Base-by-base conservation (phyloP, 2,329 filamentous ascomycete species). In the Phaeosphaeria sp. region DNA sequence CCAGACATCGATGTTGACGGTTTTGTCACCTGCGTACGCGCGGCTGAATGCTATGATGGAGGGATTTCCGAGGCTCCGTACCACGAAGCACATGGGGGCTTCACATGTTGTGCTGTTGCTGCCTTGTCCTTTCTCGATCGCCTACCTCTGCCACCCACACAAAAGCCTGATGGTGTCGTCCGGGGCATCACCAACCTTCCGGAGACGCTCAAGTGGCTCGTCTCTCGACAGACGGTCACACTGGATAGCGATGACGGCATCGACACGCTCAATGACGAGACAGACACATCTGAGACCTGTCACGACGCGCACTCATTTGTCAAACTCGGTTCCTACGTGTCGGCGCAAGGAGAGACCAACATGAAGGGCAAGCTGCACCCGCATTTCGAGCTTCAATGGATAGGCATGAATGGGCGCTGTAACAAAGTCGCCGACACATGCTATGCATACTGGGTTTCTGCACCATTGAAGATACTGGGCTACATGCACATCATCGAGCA, bases 341-440 rank as follows among this genome's bases (percentile, higher is more conserved):
- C 71, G 8, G 55, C 64, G 21, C 63, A 64, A 15, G 76, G 71
- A 13, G 56, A 71, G 20, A 54, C 60, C 20, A 74, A 69, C 13
- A 64, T 68, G 27, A 48, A 68, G 40, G 63, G 83, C 39, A 84
- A 89, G 49, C 90, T 92, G 59, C 88, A 90, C 17, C 76, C 80
- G 0, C 89, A 89, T 63, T 77, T 82, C n/a, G 79, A 81, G 2
- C 60, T 83, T 40, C 77, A 80, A 9, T 85, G 84, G 69, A 84
- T 92, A 1, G 95, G 93, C 9, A 93, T 96, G 79, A 97, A 96
- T 70, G 95, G 95, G 24, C 88, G 95, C 49, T 88, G 87, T 74
- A 97, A 97, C 80, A 99, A 99, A 77, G 84, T 89, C 48, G 91
- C 91, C 9, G 95, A 99, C 78, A 98, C 95, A 0, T 99, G 95